Percentiles rank a stretch among this genome's conserved stretches.
phyloP scores from a whole-genome alignment of 2,329 filamentous ascomycete genomes.

The Drechslerella dactyloides region DNA sequence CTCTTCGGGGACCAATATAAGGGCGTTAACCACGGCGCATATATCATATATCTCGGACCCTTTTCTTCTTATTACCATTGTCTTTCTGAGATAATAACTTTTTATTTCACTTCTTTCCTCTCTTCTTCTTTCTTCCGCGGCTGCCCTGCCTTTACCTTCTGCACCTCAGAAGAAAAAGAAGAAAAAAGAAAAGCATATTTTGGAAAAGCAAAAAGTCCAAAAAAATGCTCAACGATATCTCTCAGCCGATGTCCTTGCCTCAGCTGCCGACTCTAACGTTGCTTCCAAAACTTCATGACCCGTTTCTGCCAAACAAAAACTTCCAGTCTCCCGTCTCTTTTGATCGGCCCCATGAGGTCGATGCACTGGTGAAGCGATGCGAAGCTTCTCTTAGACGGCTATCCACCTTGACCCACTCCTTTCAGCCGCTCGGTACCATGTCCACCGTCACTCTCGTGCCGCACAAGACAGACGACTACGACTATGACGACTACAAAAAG shows the following conservation, averaged over 20 bases:
- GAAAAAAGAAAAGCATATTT: no score
- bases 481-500: constrained; percentile 37
- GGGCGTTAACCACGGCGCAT: constrained; percentile 50
- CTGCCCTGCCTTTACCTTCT: neutral
- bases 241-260: constrained; percentile 44
- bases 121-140: constrained; percentile 16
- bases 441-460: constrained; percentile 48
- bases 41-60: constrained; percentile 41
- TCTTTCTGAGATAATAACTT: constrained; percentile 8
- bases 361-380: constrained; percentile 51
- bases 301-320: constrained; percentile 41
- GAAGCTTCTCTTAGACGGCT: constrained; percentile 51
- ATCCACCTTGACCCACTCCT: constrained; percentile 48
- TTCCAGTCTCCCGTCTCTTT: constrained; percentile 41
- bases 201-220: neutral
- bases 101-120: neutral
- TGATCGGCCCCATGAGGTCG: constrained; percentile 49
- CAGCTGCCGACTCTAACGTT: constrained; percentile 47
- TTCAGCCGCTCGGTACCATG: constrained; percentile 50
- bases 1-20: constrained; percentile 41
- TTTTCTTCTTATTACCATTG: constrained; percentile 29
- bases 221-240: constrained; percentile 49
- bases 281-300: constrained; percentile 48
- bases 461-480: constrained; percentile 26
- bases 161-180: neutral